Evolutionary conservation across 2,329 filamentous ascomycete genomes (phyloP).

Genomic region (Ophiostoma tasmaniense): DNA sequence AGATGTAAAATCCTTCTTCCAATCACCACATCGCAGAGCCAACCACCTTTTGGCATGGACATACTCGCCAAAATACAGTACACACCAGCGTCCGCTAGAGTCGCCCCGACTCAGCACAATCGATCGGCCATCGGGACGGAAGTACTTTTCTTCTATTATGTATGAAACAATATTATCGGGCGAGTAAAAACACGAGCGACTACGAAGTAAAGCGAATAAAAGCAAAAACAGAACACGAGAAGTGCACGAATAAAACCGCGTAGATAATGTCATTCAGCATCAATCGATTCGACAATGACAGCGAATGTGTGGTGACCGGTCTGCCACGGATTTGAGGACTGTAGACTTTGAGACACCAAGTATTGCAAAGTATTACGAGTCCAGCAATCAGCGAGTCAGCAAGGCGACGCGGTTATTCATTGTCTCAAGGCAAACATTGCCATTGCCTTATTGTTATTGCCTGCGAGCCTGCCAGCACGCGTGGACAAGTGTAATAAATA

Average conservation of each 20-base stretch:
- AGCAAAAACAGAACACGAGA: neutral
- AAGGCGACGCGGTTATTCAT: neutral
- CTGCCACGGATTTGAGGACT: neutral
- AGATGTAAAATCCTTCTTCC: neutral
- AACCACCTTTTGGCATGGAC: neutral
- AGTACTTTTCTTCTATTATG: neutral
- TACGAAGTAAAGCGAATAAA: neutral
- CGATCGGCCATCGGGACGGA: neutral
- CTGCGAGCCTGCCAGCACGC: neutral
- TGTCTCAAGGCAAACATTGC: neutral
- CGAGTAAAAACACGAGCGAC: neutral
- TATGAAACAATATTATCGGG: neutral
- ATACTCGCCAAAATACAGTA: neutral
- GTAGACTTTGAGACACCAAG: too few species aligned
- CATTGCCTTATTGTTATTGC: neutral
- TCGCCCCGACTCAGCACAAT: neutral
- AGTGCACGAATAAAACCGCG: neutral
- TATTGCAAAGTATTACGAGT: neutral
- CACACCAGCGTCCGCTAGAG: neutral
- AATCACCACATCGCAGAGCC: neutral
- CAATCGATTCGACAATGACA: neutral
- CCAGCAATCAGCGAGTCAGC: neutral
- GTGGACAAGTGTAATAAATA: neutral
- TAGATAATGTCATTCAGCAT: neutral
- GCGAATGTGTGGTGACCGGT: neutral